phyloP scores from a whole-genome alignment of 2,329 filamentous ascomycete genomes.

The Graphilbum fragrans region DNA sequence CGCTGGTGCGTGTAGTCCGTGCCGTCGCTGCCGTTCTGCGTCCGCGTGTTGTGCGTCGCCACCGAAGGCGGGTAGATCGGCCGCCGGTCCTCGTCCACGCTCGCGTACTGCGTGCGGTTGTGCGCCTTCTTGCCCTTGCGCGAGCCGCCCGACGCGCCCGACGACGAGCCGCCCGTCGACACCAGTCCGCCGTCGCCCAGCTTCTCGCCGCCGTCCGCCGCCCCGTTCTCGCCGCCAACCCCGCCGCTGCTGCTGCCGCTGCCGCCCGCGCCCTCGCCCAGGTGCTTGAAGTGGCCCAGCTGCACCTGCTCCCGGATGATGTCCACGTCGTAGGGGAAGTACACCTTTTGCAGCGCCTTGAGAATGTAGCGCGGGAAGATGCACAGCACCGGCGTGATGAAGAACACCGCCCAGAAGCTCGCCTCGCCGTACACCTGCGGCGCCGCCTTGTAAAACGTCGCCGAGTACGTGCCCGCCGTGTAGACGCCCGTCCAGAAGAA shows the following conservation, averaged over 20 bases:
- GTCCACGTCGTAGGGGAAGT: slow-evolving; percentile 84
- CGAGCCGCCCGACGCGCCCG: slow-evolving; percentile 32
- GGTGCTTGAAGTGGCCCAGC: slow-evolving; percentile 68
- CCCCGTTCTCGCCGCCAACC: slow-evolving; percentile 9
- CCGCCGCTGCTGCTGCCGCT: background rate
- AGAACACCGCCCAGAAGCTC: slow-evolving; percentile 76
- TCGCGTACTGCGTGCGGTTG: slow-evolving; percentile 43
- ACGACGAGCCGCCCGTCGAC: slow-evolving; percentile 25
- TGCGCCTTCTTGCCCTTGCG: slow-evolving; percentile 36
- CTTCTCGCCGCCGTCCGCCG: slow-evolving; percentile 21
- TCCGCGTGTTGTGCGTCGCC: slow-evolving; percentile 69
- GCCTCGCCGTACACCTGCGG: slow-evolving; percentile 68
- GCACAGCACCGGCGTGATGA: slow-evolving; percentile 70
- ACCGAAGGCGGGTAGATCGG: slow-evolving; percentile 91
- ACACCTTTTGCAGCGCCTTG: slow-evolving; percentile 88
- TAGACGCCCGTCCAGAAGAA: slow-evolving; percentile 97
- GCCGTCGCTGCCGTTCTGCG: slow-evolving; percentile 86
- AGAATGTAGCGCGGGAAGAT: slow-evolving; percentile 76
- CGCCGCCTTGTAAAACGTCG: slow-evolving; percentile 61
- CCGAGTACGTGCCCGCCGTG: slow-evolving; percentile 35
- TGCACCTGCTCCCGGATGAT: slow-evolving; percentile 89
- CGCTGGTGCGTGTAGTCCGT: slow-evolving; percentile 53
- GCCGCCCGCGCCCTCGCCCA: slow-evolving; percentile 27
- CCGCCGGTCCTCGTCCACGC: slow-evolving; percentile 74
- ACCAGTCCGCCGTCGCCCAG: slow-evolving; percentile 28